Evolutionary conservation across 2,329 filamentous ascomycete species (phyloP).

Genomic region (Paraphaeosphaeria sporulosa): DNA sequence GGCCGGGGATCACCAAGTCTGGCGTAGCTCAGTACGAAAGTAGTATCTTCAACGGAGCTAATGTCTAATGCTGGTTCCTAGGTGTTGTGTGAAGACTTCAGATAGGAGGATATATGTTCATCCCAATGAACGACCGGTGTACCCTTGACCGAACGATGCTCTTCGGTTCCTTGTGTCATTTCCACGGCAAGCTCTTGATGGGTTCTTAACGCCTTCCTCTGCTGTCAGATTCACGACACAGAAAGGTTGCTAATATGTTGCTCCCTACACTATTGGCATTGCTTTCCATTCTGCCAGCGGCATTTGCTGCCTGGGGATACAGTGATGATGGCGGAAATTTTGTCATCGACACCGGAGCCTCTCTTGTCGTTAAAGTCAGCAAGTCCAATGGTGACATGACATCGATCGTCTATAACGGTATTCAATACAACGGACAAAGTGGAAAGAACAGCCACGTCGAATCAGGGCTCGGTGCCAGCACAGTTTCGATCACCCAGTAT

Average conservation of each 20-base stretch:
- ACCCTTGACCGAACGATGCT: background rate
- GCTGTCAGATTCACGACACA: background rate
- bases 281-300: conserved; percentile 36
- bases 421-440: conserved; percentile 59
- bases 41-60: background rate
- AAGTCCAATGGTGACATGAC: conserved; percentile 67
- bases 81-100: background rate
- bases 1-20: background rate
- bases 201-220: background rate
- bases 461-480: conserved; percentile 63
- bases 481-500: conserved; percentile 54
- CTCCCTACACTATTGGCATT: conserved; percentile 1
- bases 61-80: background rate
- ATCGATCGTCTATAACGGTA: conserved; percentile 65
- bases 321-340: conserved; percentile 50
- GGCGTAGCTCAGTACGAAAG: background rate
- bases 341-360: conserved; percentile 44
- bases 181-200: background rate
- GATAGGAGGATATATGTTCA: background rate
- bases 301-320: conserved; percentile 51
- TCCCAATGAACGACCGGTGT: background rate
- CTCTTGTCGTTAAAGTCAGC: conserved; percentile 39
- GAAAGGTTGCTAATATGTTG: background rate
- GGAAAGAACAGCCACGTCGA: conserved; percentile 60
- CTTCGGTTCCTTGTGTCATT: background rate